Percentiles rank a stretch among this genome's conserved stretches.
phyloP scores from a whole-genome alignment of 495 filamentous ascomycete species.

The Extremus antarcticus region DNA sequence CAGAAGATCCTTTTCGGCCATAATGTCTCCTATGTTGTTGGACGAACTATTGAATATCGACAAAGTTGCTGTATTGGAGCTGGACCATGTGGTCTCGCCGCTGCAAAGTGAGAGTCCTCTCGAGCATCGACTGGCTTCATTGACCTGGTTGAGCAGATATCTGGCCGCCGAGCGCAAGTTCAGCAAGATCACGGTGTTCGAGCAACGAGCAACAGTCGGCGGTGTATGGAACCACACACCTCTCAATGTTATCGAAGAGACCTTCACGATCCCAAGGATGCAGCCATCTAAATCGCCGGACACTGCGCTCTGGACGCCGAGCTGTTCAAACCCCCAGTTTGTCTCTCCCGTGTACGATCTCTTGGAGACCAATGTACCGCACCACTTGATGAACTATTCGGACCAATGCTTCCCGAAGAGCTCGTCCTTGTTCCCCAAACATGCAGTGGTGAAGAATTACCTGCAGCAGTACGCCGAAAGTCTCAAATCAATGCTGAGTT shows the following conservation, averaged over 20 bases:
- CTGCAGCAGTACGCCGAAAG: constrained; percentile 63
- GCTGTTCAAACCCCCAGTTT: constrained; percentile 31
- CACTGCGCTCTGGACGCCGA: constrained; percentile 12
- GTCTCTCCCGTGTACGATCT: constrained; percentile 69
- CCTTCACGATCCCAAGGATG: constrained; percentile 27
- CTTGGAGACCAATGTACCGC: constrained; percentile 79
- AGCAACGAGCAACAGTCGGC: constrained; percentile 63
- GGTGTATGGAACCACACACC: constrained; percentile 74
- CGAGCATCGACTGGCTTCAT: neutral
- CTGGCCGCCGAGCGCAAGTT: constrained; percentile 69
- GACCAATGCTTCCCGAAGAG: constrained; percentile 54
- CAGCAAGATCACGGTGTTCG: constrained; percentile 61
- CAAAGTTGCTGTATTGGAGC: constrained; percentile 57
- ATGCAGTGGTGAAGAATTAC: constrained; percentile 58
- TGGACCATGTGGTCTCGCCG: constrained; percentile 56
- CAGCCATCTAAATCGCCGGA: constrained; percentile 22
- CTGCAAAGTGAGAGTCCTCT: constrained; percentile 41
- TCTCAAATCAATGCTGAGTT: constrained; percentile 43
- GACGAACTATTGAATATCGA: too few species aligned
- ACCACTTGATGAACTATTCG: constrained; percentile 67
- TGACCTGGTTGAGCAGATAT: constrained; percentile 51
- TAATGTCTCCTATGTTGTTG: too few species aligned
- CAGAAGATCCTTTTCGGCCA: too few species aligned
- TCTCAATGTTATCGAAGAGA: constrained; percentile 10
- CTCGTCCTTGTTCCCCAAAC: constrained; percentile 59